Base-by-base conservation (phyloP, 2,329 filamentous ascomycete genomes). In the Ophiocordyceps robertsii region DNA sequence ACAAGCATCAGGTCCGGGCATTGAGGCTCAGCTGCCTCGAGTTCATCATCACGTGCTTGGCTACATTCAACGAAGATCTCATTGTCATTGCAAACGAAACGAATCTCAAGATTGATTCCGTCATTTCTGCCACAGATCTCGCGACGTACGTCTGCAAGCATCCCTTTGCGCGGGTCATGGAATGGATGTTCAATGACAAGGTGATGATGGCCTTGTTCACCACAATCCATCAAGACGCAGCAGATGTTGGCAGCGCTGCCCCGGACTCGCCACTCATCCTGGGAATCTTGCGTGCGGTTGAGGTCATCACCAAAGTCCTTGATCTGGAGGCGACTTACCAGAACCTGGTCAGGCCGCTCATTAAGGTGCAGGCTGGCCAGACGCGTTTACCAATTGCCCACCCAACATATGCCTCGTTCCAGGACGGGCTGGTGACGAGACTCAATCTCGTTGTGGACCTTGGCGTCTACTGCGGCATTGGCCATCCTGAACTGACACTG, bases 171-270 rank as follows among this genome's bases (percentile, higher is more conserved):
- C 79, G 93, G 45, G 82, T 94, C 14, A 95, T 96, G 84, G 92
- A 98, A 57, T 96, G 92, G 88, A 77, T 98, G 63, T 95, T 94
- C 62, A 95, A 94, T 56, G 86, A 93, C 54, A 86, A 83, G 49
- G 85, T 95, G 19, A 77, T 94, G 53, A 76, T 75, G 49, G 77
- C 82, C 13, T 65, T 98, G 2, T 90, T 95, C 60, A 72, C 77
- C 44, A 77, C 83, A 11, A 77, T 92, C 29, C 84, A 90, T 51
- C 82, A 93, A 57, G 77, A 90, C 50, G 66, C 82, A 14, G 68
- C 73, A 8, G 80, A 84, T 45, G 74, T 95, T 35, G 77, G 84
- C 47, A 79, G 76, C 51, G 77, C 86, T 11, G 67, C 79, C 5
- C 77, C 82, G 1, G 82, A 88, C 50, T 94, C 90, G 6, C 85